These are phyloP conservation scores for Debaryomyces tyrocola DNA, from an alignment of 805 yeast genomes.

Conservation along the genomic window DNA sequence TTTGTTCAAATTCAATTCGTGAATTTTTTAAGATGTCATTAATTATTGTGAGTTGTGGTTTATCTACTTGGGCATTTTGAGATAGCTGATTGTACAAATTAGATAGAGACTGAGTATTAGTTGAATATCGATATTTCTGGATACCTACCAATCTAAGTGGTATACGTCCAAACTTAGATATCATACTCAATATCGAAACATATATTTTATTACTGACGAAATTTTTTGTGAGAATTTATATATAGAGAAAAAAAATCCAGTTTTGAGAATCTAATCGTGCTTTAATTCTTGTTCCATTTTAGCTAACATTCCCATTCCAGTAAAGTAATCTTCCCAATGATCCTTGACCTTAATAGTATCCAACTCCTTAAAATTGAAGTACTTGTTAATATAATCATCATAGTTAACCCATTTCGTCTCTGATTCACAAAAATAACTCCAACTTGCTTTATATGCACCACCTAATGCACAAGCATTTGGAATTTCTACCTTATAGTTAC, in stretches of 20 bases:
- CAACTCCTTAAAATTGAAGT: constrained; percentile 53
- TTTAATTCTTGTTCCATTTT: constrained; percentile 37
- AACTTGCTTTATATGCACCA: constrained; percentile 82
- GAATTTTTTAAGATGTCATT: not conserved
- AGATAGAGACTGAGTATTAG: not conserved
- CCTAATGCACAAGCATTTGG: constrained; percentile 93
- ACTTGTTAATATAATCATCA: constrained; percentile 34
- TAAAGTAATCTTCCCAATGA: constrained; percentile 49
- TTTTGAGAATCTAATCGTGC: constrained; percentile 9
- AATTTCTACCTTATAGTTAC: constrained; percentile 70
- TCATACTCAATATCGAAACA: not conserved
- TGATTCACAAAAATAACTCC: constrained; percentile 52
- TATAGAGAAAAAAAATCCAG: not conserved
- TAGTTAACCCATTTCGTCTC: constrained; percentile 41
- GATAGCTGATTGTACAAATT: not conserved
- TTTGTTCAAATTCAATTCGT: not conserved
- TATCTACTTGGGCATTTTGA: not conserved
- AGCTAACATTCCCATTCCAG: constrained; percentile 54
- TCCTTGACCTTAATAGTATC: constrained; percentile 40
- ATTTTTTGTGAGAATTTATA: not conserved
- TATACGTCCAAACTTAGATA: not conserved
- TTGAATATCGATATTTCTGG: not conserved
- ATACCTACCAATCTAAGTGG: not conserved
- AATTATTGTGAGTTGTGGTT: not conserved
- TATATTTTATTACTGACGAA: not conserved